These are phyloP conservation scores for Viola odorata DNA, from an alignment of 345 rosid species.

Conservation along the genomic window DNA sequence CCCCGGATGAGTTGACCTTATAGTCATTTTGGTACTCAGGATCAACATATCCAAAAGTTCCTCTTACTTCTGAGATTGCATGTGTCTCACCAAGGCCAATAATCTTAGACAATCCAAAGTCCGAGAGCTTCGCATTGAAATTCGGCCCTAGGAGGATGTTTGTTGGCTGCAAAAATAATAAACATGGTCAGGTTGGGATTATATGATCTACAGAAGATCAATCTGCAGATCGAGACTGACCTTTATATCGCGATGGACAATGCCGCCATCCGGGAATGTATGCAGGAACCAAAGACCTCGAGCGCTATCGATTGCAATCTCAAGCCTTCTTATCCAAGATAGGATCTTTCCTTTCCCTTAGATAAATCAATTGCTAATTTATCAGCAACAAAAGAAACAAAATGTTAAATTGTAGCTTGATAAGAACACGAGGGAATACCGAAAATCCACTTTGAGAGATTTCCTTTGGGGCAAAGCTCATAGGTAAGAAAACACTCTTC, in stretches of 20 bases:
- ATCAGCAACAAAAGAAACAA: neutral
- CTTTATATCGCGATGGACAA: conserved; percentile 54
- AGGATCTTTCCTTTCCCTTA: conserved; percentile 38
- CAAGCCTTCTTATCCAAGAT: conserved; percentile 44
- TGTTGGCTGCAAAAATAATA: conserved; percentile 33
- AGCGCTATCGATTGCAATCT: conserved; percentile 42
- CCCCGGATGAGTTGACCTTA: conserved; percentile 36
- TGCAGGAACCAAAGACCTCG: conserved; percentile 47
- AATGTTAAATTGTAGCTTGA: neutral
- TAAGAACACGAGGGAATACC: conserved; percentile 15
- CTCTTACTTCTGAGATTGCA: conserved; percentile 50
- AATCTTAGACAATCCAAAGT: conserved; percentile 46
- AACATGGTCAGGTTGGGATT: neutral
- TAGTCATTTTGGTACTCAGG: conserved; percentile 32
- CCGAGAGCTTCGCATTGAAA: conserved; percentile 50
- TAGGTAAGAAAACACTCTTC: conserved; percentile 45
- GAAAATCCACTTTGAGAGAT: conserved; percentile 45
- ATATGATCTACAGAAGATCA: neutral
- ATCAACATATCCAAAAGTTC: conserved; percentile 46
- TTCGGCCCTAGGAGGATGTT: conserved; percentile 47
- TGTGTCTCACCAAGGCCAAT: conserved; percentile 30
- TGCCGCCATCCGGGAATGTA: conserved; percentile 41
- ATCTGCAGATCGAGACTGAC: conserved; percentile 10
- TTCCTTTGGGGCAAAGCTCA: conserved; percentile 44
- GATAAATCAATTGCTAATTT: neutral